These are phyloP conservation scores for Ballota nigra DNA, from an alignment of 257 asterid species.

Conservation along the genomic window DNA sequence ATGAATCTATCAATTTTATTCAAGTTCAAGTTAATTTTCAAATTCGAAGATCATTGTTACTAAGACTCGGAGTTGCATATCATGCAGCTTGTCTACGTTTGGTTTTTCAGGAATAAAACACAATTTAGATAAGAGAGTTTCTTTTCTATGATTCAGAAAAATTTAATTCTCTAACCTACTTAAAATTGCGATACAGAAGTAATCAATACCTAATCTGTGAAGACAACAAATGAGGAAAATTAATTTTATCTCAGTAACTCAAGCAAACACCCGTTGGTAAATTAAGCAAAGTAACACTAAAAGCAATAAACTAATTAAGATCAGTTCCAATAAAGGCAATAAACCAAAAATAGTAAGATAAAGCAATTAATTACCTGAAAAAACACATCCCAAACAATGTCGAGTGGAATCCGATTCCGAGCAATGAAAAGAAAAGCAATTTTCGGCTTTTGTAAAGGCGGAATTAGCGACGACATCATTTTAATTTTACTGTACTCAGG, in stretches of 20 bases:
- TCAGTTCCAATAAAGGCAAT: neutral
- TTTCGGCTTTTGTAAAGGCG: conserved; percentile 59
- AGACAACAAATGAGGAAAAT: conserved; percentile 20
- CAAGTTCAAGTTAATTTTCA: neutral
- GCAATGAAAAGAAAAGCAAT: conserved; percentile 82
- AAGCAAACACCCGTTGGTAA: conserved; percentile 2
- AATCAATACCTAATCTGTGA: neutral
- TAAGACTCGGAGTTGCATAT: neutral
- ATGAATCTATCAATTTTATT: neutral
- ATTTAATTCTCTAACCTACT: neutral
- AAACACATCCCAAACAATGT: conserved; percentile 78
- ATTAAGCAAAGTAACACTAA: conserved; percentile 1
- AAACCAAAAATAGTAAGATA: conserved; percentile 16
- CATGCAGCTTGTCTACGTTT: neutral
- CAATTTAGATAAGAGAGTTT: neutral
- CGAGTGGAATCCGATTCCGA: conserved; percentile 85
- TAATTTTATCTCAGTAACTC: conserved; percentile 4
- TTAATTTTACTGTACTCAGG: conserved; percentile 56
- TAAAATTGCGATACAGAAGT: neutral
- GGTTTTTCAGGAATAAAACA: neutral
- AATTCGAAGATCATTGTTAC: neutral
- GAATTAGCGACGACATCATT: conserved; percentile 40
- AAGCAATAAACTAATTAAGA: conserved; percentile 5
- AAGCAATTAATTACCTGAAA: conserved; percentile 52
- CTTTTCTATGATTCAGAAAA: neutral